A percentile compares a stretch with the other conserved stretches of the same genome.
These are phyloP conservation scores for Candida vaughaniae DNA, from an alignment of 805 yeast genomes.

Conservation along the genomic window DNA sequence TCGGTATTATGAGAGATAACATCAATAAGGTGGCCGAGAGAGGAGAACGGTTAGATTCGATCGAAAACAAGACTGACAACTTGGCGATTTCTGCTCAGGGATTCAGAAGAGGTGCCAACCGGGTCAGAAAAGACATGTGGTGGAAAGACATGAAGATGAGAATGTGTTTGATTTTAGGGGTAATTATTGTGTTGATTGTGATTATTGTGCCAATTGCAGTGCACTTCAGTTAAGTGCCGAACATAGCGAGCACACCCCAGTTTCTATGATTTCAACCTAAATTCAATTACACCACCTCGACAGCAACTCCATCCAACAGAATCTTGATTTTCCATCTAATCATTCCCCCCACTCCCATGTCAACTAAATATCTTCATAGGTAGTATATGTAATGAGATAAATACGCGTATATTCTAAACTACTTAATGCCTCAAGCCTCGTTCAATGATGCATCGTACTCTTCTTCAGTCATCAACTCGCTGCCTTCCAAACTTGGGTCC, in stretches of 20 bases:
- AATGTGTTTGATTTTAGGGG: conserved; percentile 78
- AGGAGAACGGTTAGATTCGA: conserved; percentile 89
- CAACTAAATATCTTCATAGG: no score
- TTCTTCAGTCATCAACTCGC: conserved; percentile 51
- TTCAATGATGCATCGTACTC: conserved; percentile 59
- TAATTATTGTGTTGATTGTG: conserved; percentile 73
- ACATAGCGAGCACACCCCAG: no score
- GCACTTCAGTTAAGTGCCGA: conserved; percentile 55
- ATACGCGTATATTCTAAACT: no score
- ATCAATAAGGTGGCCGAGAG: conserved; percentile 92
- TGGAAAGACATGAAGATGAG: conserved; percentile 97
- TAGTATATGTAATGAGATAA: no score
- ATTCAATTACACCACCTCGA: no score
- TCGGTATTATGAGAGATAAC: conserved; percentile 96
- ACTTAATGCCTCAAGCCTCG: no score
- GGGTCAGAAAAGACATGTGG: conserved; percentile 99
- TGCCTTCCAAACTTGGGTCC: conserved; percentile 38
- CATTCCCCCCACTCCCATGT: no score
- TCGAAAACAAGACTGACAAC: conserved; percentile 91
- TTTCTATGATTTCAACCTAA: no score
- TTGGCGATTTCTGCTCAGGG: conserved; percentile 91
- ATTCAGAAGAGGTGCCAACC: conserved; percentile 93
- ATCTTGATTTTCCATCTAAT: no score
- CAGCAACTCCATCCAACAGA: no score
- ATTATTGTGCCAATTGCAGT: conserved; percentile 94